A percentile compares a stretch with the other conserved stretches of the same genome.
Conservation (phyloP, 2,329 filamentous ascomycete species). For the Acarospora socialis region DNA sequence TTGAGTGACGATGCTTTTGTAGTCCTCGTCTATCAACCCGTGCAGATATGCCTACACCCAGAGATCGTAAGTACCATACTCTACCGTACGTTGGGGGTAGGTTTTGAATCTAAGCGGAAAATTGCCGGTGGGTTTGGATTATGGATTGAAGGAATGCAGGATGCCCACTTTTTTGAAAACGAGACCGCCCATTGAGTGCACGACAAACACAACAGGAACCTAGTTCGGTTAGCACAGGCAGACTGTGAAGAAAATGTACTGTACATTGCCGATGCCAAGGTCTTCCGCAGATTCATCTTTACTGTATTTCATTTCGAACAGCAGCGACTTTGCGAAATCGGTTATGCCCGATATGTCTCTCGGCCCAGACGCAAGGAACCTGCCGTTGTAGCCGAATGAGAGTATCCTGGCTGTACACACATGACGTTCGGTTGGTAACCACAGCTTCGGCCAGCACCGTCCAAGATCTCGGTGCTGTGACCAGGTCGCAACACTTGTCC, state of each 20-base stretch:
- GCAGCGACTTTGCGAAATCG: slow-evolving; percentile 23
- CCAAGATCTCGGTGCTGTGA: slow-evolving; percentile 17
- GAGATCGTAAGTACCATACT: no score
- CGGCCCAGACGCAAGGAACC: slow-evolving; percentile 12
- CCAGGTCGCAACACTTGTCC: slow-evolving; percentile 21
- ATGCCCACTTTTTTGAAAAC: slow-evolving; percentile 18
- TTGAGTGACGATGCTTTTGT: slow-evolving; percentile 15
- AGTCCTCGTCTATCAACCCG: background rate
- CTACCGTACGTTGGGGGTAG: no score
- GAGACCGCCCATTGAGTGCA: slow-evolving; percentile 21
- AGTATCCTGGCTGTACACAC: slow-evolving; percentile 18
- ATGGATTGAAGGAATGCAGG: no score
- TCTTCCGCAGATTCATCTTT: slow-evolving; percentile 14
- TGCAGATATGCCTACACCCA: no score
- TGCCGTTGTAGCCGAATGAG: slow-evolving; percentile 23
- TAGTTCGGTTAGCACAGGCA: slow-evolving; percentile 1
- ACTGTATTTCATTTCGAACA: slow-evolving; percentile 19
- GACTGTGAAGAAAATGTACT: background rate
- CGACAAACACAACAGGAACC: slow-evolving; percentile 19
- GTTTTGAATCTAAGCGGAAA: no score
- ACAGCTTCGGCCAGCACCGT: slow-evolving; percentile 21
- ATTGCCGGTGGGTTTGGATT: no score
- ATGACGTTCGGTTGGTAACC: slow-evolving; percentile 19
- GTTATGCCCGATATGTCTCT: slow-evolving; percentile 15
- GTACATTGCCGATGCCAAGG: slow-evolving; percentile 17